A percentile compares a stretch with the other conserved stretches of the same genome.
Evolutionary conservation across 306 rosid species (phyloP).

Genomic region (Canavalia ensiformis): DNA sequence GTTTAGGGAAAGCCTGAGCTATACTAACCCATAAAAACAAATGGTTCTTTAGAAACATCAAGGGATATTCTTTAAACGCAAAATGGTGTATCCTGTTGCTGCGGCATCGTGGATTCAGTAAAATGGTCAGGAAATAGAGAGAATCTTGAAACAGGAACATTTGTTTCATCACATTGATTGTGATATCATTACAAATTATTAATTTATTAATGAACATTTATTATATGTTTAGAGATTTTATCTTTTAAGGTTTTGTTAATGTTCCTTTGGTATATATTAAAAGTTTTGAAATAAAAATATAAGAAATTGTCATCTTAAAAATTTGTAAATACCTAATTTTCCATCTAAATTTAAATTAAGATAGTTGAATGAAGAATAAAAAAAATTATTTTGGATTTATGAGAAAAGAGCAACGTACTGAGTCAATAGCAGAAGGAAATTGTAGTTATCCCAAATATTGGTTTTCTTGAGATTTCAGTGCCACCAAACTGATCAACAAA

Average conservation of each 20-base stretch:
- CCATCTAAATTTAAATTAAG: background rate
- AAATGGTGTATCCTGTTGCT: slow-evolving; percentile 1
- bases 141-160: background rate
- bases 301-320: background rate
- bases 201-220: background rate
- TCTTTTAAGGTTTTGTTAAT: no score
- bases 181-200: no score
- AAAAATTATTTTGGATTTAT: background rate
- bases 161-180: no score
- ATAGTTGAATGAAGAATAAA: slow-evolving; percentile 8
- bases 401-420: slow-evolving; percentile 12
- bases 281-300: background rate
- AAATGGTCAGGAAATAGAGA: background rate
- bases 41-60: slow-evolving; percentile 21
- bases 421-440: slow-evolving; percentile 11
- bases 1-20: background rate
- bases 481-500: slow-evolving; percentile 38
- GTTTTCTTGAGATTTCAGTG: slow-evolving; percentile 1
- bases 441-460: slow-evolving; percentile 17
- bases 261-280: background rate
- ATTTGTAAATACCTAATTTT: background rate
- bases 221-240: background rate
- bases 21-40: background rate
- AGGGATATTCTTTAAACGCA: background rate
- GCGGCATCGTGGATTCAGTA: slow-evolving; percentile 16